Base-by-base conservation (phyloP, 2,329 filamentous ascomycete species). In the Hypoxylon sp. region DNA sequence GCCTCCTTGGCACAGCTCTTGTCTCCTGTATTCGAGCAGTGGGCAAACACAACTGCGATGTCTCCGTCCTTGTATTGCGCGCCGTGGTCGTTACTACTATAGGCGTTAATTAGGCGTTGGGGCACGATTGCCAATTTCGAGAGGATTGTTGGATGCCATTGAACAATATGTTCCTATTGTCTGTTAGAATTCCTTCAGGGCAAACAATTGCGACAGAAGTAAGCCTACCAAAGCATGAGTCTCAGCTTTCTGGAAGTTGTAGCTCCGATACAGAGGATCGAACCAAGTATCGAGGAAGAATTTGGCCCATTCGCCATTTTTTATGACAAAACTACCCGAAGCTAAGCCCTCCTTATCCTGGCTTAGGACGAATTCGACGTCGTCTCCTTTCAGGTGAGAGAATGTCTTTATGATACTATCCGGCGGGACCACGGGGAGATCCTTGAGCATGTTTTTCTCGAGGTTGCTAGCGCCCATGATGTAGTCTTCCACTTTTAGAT, bases 381-480 rank as follows among this genome's bases (percentile, higher is more conserved):
- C 88, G 48, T 92, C 85, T 37, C 90, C 91, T 69, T 89, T 89
- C n/a, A 97, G 83, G 76, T 97, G 91, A 15, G 87, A 84, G 78
- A 97, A 97, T 0, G 97, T 98, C 84, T 93, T 95, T 82, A 99
- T 98, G 74, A 99, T 94, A 81, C 93, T 97, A 81, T 98, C 93
- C 0, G 97, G 96, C 1, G 95, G 96, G 7, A 98, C 95, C 55
- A 99, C 89, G 5, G 96, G 89, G 59, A 90, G 86, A 79, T 97
- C 92, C 78, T 90, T 92, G 74, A 96, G 88, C 93, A 98, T 98
- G 62, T 92, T 79, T 21, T 84, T 85, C 75, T 97, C 92, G 52
- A 99, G 85, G 62, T 85, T 88, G 57, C 83, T 82, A 10, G 89
- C 82, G 10, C 88, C 83, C 79, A 97, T 88, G 42, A 99, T 81